phyloP scores from a whole-genome alignment of 768 basidiomycete species.

The Boletus patriciae region DNA sequence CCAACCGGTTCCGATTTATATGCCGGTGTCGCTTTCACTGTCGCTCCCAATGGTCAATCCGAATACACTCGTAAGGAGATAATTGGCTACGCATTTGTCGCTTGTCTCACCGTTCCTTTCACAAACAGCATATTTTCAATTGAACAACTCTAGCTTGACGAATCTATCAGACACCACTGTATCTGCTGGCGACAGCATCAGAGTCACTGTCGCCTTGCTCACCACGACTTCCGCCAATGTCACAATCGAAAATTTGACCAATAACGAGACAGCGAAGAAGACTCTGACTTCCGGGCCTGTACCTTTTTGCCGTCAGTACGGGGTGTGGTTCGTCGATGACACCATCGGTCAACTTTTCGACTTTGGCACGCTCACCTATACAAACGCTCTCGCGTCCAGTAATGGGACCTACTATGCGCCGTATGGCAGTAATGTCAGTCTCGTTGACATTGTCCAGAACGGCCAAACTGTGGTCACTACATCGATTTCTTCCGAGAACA shows the following conservation, averaged over 20 bases:
- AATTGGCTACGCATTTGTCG: too few relatives aligned
- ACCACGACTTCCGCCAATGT: neutral
- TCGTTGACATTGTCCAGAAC: too few relatives aligned
- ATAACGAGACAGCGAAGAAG: neutral
- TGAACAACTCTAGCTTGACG: too few relatives aligned
- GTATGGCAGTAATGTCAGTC: too few relatives aligned
- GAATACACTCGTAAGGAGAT: neutral
- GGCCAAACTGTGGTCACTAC: too few relatives aligned
- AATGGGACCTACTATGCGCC: too few relatives aligned
- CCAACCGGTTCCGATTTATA: too few relatives aligned
- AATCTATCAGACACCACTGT: neutral
- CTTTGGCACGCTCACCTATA: neutral
- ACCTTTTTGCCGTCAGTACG: conserved; percentile 5
- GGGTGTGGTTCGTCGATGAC: conserved; percentile 14
- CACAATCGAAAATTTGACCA: conserved; percentile 3
- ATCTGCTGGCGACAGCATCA: conserved; percentile 10
- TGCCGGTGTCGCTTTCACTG: neutral
- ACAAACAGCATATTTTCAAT: conserved; percentile 9
- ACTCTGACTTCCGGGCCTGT: neutral
- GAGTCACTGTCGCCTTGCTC: neutral
- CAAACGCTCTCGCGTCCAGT: neutral
- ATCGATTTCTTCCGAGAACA: too few relatives aligned
- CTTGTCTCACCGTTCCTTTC: too few relatives aligned
- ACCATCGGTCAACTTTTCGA: neutral
- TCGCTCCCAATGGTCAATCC: neutral